Conservation (phyloP, 768 basidiomycete species). For the Lyophyllum semitale region DNA sequence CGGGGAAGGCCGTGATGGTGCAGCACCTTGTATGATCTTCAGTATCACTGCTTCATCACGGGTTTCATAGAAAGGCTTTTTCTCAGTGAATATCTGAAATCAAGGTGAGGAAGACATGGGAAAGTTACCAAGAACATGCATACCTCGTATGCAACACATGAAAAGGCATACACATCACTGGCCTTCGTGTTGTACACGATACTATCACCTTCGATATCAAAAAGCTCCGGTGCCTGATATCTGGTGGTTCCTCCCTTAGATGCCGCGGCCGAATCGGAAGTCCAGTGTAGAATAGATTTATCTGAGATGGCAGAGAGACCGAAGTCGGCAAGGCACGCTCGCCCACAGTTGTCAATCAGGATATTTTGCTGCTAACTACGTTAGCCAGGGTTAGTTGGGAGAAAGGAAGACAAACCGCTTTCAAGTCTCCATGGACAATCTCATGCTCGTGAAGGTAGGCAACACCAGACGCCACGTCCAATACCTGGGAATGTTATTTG, state of each 20-base stretch:
- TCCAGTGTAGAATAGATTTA: conserved; percentile 13
- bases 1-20: conserved; percentile 13
- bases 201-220: conserved; percentile 12
- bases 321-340: too few species aligned
- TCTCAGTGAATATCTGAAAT: conserved; percentile 22
- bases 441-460: conserved; percentile 32
- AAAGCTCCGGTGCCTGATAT: conserved; percentile 25
- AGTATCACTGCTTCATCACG: conserved; percentile 21
- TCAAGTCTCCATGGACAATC: conserved; percentile 48
- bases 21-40: conserved; percentile 13
- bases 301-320: conserved; percentile 17
- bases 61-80: conserved; percentile 21
- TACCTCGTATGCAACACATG: conserved; percentile 2
- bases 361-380: conserved; percentile 22
- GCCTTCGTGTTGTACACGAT: conserved; percentile 2
- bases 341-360: conserved; percentile 15
- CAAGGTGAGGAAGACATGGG: too few species aligned
- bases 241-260: conserved; percentile 16
- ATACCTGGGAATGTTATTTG: conserved; percentile 19
- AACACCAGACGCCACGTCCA: conserved; percentile 33
- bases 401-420: conserved; percentile 31
- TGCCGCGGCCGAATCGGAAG: conserved; percentile 7
- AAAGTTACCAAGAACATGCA: neutral
- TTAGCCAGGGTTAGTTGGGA: neutral
- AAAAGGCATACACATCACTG: too few species aligned